Evolutionary conservation across 1,139 yeast species (phyloP), one percentile per base, ranked within the genome.

Genomic region (Geotrichum siamense): DNA sequence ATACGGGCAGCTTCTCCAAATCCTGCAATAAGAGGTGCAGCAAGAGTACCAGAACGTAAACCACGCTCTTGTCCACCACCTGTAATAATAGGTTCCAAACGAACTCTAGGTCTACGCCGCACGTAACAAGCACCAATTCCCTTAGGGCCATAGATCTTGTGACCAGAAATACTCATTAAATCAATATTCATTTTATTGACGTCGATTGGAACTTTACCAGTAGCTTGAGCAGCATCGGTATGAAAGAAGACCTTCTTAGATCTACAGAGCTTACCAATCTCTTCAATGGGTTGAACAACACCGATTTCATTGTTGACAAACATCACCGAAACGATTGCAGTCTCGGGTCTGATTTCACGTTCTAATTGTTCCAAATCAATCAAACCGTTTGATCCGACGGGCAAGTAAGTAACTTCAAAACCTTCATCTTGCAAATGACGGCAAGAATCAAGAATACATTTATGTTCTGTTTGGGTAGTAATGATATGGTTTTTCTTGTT

Each of bases 11-110:
- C 98, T 67, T 91, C 97, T 52, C 99, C 99, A 61, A 91, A 86
- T 0, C 98, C 99, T 15, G 89, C 83, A 39, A 91, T 85, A 57
- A 89, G 74, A 25, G 98, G 95, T 16, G 98, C 94, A 2, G 98
- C 91, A 61, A 91, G 74, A 27, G 99, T 91, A 51, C 99, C 99
- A 6, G 95, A 84, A 67, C 99, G 77, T 58, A 91, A 73, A 51
- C 98, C 98, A 69, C 99, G 82, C 69, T 91, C 99, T 70, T 91
- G 99, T 44, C 99, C 99, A 65, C 99, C 99, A 55, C 99, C 99
- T 50, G 87, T 82, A 55, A 91, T 83, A 48, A 91, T 71, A 28
- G 99, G 96, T 54, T 89, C 96, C 53, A 91, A 65, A 75, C 99
- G 82, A 44, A 93, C 98, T 69, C 99, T 80, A 53, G 99, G 99